phyloP scores from a whole-genome alignment of 257 asterid genomes.

The Solanum arcanum region DNA sequence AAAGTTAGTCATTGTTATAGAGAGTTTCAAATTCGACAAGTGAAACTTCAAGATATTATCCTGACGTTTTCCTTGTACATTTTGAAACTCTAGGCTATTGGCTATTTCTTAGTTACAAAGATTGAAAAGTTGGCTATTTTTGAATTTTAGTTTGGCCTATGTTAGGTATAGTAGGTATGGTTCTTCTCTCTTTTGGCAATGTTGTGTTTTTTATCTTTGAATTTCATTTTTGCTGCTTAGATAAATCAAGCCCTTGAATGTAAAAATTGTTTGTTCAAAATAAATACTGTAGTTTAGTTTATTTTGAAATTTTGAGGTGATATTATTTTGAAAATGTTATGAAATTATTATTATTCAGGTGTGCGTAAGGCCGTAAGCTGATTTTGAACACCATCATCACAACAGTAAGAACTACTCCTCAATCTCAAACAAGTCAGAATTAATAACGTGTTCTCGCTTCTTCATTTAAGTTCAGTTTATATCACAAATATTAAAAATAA shows the following conservation, averaged over 20 bases:
- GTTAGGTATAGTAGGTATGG: background rate
- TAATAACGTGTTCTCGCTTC: background rate
- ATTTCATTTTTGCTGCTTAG: background rate
- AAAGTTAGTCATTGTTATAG: background rate
- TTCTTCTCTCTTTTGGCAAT: background rate
- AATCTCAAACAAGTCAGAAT: background rate
- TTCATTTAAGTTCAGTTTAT: background rate
- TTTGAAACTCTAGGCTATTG: background rate
- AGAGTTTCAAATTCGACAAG: background rate
- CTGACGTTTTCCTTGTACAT: background rate
- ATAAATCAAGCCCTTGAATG: background rate
- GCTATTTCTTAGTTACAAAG: background rate
- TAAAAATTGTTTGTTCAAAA: background rate
- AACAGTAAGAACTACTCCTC: rapidly evolving
- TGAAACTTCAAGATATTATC: background rate
- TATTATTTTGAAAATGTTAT: background rate
- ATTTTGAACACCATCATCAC: background rate
- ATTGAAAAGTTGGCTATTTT: background rate
- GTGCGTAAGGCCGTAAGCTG: background rate
- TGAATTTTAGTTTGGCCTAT: background rate
- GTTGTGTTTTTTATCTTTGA: background rate
- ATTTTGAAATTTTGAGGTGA: background rate
- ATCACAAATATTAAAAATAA: background rate
- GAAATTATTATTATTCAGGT: background rate
- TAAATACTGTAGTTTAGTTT: background rate